Percentiles rank a stretch among this genome's conserved stretches.
These are phyloP conservation scores for Eucalyptus viminalis DNA, from an alignment of 345 rosid genomes.

Conservation along the genomic window DNA sequence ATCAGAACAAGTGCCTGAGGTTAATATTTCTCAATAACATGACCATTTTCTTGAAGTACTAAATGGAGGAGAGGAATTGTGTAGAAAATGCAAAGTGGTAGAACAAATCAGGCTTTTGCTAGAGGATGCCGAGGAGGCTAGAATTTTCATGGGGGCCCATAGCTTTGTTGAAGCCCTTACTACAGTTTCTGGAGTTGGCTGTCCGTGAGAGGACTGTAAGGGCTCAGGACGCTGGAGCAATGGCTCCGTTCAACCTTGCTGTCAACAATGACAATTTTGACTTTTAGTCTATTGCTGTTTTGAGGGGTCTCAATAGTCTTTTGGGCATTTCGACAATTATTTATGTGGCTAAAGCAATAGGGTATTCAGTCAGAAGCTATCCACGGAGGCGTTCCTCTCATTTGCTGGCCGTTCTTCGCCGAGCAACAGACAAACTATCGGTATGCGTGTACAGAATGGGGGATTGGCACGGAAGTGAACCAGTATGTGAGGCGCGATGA, in stretches of 20 bases:
- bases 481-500: no score
- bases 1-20: constrained; percentile 26
- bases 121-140: constrained; percentile 89
- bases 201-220: constrained; percentile 18
- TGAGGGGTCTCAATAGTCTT: not conserved
- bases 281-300: not conserved
- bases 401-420: no score
- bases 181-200: constrained; percentile 55
- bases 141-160: constrained; percentile 70
- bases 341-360: not conserved
- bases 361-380: no score
- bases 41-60: constrained; percentile 35
- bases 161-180: constrained; percentile 66
- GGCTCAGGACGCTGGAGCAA: constrained; percentile 70
- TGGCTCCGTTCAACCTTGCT: constrained; percentile 91
- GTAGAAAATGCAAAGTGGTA: constrained; percentile 42
- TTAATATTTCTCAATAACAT: constrained; percentile 27
- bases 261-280: constrained; percentile 87
- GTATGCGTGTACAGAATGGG: no score
- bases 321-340: not conserved
- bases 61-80: constrained; percentile 37
- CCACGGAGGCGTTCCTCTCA: no score
- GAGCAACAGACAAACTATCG: no score
- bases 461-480: no score
- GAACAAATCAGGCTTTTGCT: constrained; percentile 50